Conservation (phyloP, 129 eudicot species). For the Sambucus nigra region DNA sequence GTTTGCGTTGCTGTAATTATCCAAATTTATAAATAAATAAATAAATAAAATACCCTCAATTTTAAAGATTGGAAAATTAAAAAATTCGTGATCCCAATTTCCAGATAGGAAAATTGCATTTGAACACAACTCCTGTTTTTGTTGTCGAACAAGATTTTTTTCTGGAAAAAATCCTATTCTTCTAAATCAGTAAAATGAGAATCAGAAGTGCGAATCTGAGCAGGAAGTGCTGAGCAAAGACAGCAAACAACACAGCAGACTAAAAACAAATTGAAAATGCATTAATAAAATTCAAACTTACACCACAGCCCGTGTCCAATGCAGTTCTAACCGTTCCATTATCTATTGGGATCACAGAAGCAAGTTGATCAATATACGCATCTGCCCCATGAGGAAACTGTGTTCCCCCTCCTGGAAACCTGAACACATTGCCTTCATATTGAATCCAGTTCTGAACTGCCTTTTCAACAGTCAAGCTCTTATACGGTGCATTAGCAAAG, state of each 20-base stretch:
- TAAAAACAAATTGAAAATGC: background rate
- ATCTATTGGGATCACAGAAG: slow-evolving; percentile 50
- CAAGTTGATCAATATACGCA: slow-evolving; percentile 57
- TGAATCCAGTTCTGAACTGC: slow-evolving; percentile 73
- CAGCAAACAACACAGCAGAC: background rate
- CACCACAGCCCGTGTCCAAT: slow-evolving; percentile 71
- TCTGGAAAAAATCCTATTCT: no score
- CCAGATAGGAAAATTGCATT: no score
- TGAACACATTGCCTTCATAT: slow-evolving; percentile 56
- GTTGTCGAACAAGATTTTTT: no score
- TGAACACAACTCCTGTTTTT: no score
- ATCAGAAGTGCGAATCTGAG: no score
- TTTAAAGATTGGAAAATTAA: no score
- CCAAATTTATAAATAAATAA: no score
- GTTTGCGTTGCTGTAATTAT: no score
- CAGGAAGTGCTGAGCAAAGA: no score
- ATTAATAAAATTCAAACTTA: slow-evolving; percentile 14
- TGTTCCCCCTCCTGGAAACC: slow-evolving; percentile 77
- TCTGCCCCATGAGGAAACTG: slow-evolving; percentile 78
- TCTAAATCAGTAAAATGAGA: no score
- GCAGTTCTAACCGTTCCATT: slow-evolving; percentile 65
- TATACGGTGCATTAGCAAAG: slow-evolving; percentile 61
- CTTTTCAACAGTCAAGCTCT: slow-evolving; percentile 66
- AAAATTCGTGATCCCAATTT: no score
- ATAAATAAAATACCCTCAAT: no score